phyloP scores from a whole-genome alignment of 345 rosid genomes.

The Litchi chinensis region DNA sequence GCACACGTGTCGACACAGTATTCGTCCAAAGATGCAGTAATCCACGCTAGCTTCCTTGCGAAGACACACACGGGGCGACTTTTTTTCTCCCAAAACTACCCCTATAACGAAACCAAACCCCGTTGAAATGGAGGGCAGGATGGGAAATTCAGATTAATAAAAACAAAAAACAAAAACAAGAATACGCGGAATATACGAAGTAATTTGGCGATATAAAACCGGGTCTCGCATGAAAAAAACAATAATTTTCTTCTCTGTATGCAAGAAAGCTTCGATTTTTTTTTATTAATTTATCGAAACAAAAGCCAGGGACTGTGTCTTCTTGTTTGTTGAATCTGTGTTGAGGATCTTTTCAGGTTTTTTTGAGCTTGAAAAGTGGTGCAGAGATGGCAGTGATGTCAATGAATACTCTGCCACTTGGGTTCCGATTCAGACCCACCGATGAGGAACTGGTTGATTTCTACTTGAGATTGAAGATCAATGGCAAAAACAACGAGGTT shows the following conservation, averaged over 20 bases:
- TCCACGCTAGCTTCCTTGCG: neutral
- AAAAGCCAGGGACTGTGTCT: neutral
- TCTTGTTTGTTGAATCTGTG: neutral
- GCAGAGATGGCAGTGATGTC: constrained; percentile 44
- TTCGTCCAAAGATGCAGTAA: neutral
- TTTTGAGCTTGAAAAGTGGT: neutral
- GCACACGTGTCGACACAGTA: neutral
- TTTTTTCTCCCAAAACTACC: neutral
- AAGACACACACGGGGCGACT: neutral
- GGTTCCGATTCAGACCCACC: constrained; percentile 88
- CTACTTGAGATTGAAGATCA: constrained; percentile 76
- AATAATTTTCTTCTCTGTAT: neutral
- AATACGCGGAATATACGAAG: constrained; percentile 14
- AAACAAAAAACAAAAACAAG: neutral
- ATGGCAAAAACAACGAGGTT: constrained; percentile 62
- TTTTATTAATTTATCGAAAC: neutral
- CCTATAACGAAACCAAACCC: neutral
- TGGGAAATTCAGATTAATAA: neutral
- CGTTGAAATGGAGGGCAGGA: neutral
- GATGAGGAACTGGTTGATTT: constrained; percentile 73
- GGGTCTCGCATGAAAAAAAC: neutral
- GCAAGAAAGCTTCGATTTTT: neutral
- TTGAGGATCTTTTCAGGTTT: constrained; percentile 1
- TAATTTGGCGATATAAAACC: neutral
- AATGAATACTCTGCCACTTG: constrained; percentile 69